Base-by-base conservation (phyloP, 371 early-diverging fungal genomes). In the Mortierella polycephala region DNA sequence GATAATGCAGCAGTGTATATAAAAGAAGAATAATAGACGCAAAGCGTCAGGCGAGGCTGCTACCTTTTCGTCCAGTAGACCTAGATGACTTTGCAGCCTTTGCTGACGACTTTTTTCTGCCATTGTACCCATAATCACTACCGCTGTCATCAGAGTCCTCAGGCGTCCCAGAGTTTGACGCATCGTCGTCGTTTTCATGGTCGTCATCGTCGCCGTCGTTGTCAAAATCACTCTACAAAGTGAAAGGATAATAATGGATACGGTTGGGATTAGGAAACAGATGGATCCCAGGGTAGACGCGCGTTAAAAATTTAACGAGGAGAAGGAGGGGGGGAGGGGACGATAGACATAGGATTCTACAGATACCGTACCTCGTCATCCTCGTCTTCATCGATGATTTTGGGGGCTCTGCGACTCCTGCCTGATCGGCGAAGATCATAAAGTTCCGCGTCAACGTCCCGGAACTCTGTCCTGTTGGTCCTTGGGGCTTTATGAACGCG, bases 341-440 rank as follows among this genome's bases (percentile, higher is more conserved):
- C 5, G 20, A 40, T 8, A 16, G 11, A 54, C 41, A 11, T 16
- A 7, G 51, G 5, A n/a, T 40, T 11, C 16, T 45, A 41, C 20
- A 20, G 13, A 41, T 8, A n/a, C 12, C 13, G 56, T 63, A 67
- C 77, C 61, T 76, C 72, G 14, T 80, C 71, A 5, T 67, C 77
- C 5, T 81, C 82, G 23, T 69, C 72, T 30, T 81, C 81, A 11
- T 64, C 68, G 1, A 70, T 55, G 37, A 75, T 75, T 63, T 73
- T 67, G n/a, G 66, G 69, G 9, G 64, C 60, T 30, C 69, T 63
- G 13, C 86, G 77, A 51, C 82, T 79, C 46, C 88, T 68, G n/a
- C 83, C 86, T 9, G 88, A 88, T 62, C 88, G 67, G 45, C 88
- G 83, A 8, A 87, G 80, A 30, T 86, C 87, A 58, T 85, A 87